phyloP scores from a whole-genome alignment of 495 filamentous ascomycete species.

The Talaromyces stipitatus region DNA sequence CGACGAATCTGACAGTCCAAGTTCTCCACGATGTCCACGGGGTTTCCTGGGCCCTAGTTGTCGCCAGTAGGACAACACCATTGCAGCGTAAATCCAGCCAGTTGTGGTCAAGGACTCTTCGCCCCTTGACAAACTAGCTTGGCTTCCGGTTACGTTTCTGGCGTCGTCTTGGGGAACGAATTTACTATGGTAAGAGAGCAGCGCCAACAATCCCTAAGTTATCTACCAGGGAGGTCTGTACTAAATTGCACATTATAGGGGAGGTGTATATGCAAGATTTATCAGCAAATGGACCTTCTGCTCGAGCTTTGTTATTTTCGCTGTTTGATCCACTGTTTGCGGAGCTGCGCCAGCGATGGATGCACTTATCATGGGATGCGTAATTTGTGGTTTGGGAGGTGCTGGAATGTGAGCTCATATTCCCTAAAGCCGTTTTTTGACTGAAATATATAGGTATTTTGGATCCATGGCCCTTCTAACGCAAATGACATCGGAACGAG shows the following conservation, averaged over 20 bases:
- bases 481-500: conserved; percentile 28
- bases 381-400: conserved; percentile 31
- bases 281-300: conserved; percentile 46
- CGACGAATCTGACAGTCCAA: neutral
- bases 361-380: conserved; percentile 41
- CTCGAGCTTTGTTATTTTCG: conserved; percentile 34
- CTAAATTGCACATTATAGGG: conserved; percentile 6
- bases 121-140: conserved; percentile 39
- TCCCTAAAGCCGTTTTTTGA: neutral
- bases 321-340: conserved; percentile 41
- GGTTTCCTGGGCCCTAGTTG: conserved; percentile 3
- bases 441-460: conserved; percentile 22
- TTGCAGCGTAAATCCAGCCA: conserved; percentile 48
- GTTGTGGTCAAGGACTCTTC: conserved; percentile 39
- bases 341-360: conserved; percentile 42
- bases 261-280: conserved; percentile 39
- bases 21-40: neutral
- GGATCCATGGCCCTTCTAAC: conserved; percentile 39
- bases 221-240: conserved; percentile 14
- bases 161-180: neutral
- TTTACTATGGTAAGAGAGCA: conserved; percentile 9
- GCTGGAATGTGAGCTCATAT: conserved; percentile 26
- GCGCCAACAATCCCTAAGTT: conserved; percentile 32
- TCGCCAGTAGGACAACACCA: conserved; percentile 40
- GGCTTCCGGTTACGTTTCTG: conserved; percentile 41